phyloP scores from a whole-genome alignment of 371 early-diverging fungal species.

The Mucor ambiguus region DNA sequence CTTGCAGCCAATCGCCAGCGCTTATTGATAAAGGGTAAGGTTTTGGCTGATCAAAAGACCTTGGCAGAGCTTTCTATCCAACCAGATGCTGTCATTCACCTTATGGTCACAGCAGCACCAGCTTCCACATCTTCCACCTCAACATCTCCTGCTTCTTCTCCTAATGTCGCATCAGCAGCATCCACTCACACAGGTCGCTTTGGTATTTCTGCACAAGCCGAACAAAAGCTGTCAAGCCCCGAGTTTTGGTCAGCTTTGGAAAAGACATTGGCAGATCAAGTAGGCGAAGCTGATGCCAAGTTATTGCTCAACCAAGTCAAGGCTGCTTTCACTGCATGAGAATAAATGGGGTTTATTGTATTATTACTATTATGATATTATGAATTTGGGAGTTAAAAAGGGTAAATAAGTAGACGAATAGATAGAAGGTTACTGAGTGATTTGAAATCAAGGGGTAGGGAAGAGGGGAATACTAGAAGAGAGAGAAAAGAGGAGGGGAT shows the following conservation, averaged over 20 bases:
- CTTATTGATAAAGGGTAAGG: constrained; percentile 66
- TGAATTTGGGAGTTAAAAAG: background rate
- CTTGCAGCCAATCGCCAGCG: constrained; percentile 51
- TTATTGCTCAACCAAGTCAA: constrained; percentile 25
- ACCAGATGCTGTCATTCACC: constrained; percentile 49
- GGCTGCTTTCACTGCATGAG: constrained; percentile 15
- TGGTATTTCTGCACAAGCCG: constrained; percentile 34
- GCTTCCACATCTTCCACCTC: constrained; percentile 9
- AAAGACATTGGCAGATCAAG: constrained; percentile 28
- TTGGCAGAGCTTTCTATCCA: constrained; percentile 52
- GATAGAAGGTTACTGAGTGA: background rate
- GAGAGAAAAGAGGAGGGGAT: background rate
- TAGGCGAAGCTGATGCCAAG: constrained; percentile 27
- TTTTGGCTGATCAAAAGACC: constrained; percentile 56
- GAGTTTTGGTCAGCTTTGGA: constrained; percentile 42
- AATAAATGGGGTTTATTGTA: background rate
- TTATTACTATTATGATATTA: constrained; percentile 5
- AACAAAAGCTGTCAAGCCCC: constrained; percentile 30
- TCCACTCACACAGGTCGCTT: constrained; percentile 21
- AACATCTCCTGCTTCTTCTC: background rate
- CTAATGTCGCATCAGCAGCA: background rate
- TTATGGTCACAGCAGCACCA: constrained; percentile 50
- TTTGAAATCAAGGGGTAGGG: background rate
- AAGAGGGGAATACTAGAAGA: background rate
- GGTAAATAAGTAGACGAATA: background rate